Percentiles rank a stretch among this genome's conserved stretches.
Conservation (phyloP, 2,329 filamentous ascomycete genomes). For the Ophidiomyces ophidiicola region DNA sequence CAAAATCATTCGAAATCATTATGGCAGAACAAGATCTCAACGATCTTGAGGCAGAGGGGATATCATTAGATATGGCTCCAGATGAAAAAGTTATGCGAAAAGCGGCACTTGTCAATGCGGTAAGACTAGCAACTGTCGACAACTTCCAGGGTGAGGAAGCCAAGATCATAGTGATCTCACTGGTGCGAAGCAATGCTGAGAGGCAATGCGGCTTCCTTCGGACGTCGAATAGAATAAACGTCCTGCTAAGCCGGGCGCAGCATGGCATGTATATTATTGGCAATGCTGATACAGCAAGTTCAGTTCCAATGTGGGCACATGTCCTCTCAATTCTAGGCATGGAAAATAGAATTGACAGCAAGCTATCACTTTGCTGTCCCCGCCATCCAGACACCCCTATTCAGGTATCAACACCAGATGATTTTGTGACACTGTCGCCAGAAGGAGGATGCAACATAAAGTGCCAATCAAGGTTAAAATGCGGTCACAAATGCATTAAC, state of each 20-base stretch:
- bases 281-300: slow-evolving; percentile 8
- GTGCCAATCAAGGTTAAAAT: slow-evolving; percentile 37
- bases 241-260: slow-evolving; percentile 22
- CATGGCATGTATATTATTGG: slow-evolving; percentile 28
- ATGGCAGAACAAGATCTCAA: slow-evolving; percentile 52
- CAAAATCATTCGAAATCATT: slow-evolving; percentile 45
- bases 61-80: background rate
- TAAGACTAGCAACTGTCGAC: slow-evolving; percentile 8
- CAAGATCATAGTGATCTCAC: slow-evolving; percentile 24
- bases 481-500: slow-evolving; percentile 36
- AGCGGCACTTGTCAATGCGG: slow-evolving; percentile 3
- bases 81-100: slow-evolving; percentile 2
- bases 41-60: slow-evolving; percentile 36
- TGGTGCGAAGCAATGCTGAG: slow-evolving; percentile 23
- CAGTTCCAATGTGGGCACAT: slow-evolving; percentile 12
- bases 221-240: slow-evolving; percentile 26
- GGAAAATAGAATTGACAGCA: slow-evolving; percentile 3
- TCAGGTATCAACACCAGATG: slow-evolving; percentile 40
- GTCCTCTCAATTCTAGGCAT: slow-evolving; percentile 9
- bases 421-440: slow-evolving; percentile 45
- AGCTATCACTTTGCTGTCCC: slow-evolving; percentile 34
- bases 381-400: slow-evolving; percentile 47
- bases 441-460: slow-evolving; percentile 49
- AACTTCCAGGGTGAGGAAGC: slow-evolving; percentile 28
- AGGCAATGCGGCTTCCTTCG: slow-evolving; percentile 23